phyloP scores from a whole-genome alignment of 176 grass and related monocot species.

The Cenchrus fungigraminus region DNA sequence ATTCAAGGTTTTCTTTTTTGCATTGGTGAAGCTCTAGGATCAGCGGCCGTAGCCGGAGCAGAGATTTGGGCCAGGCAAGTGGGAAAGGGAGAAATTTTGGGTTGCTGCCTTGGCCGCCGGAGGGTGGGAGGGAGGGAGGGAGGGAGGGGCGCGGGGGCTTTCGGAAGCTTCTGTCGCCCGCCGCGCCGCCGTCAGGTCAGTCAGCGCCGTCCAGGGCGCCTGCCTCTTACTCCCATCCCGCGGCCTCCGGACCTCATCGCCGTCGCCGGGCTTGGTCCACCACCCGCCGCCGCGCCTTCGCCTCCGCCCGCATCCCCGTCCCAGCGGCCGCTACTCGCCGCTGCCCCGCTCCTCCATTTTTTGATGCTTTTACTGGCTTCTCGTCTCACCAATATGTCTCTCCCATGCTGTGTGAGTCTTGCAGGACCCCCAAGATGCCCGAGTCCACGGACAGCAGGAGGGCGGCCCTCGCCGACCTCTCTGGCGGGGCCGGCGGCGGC shows the following conservation, averaged over 20 bases:
- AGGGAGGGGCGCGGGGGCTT: background rate
- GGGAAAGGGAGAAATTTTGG: background rate
- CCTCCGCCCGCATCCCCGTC: background rate
- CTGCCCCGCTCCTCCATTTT: background rate
- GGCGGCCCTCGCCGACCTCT: conserved; percentile 32
- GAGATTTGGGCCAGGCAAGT: background rate
- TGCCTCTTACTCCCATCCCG: background rate
- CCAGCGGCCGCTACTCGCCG: background rate
- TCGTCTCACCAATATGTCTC: conserved; percentile 30
- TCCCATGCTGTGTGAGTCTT: background rate
- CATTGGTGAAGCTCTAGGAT: background rate
- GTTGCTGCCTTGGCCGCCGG: background rate
- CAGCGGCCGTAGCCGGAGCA: background rate
- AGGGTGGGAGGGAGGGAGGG: background rate
- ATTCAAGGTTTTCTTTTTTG: background rate
- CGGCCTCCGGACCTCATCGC: background rate
- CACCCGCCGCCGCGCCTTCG: background rate
- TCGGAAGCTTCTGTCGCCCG: background rate
- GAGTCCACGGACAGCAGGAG: conserved; percentile 51
- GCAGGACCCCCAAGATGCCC: conserved; percentile 50
- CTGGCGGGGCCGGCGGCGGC: conserved; percentile 39
- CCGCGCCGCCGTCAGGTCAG: background rate
- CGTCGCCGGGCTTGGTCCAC: background rate
- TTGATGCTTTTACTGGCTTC: conserved; percentile 10
- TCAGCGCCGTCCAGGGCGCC: background rate